phyloP scores from a whole-genome alignment of 2,329 filamentous ascomycete genomes.

The Trichoderma gracile region DNA sequence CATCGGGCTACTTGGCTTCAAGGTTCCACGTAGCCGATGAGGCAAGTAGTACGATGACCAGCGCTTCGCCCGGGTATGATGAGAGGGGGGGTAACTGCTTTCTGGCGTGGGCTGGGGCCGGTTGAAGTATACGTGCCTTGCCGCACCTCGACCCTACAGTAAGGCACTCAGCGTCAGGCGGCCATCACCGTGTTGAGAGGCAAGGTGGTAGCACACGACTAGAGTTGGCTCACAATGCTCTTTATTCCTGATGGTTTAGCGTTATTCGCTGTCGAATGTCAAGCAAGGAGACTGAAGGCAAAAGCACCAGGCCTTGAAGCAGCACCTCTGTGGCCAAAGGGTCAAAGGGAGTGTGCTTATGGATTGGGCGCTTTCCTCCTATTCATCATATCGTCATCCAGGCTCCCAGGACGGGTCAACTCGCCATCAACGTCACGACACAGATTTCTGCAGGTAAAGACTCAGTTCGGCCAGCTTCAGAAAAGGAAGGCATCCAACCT shows the following conservation, averaged over 20 bases:
- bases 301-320: neutral
- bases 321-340: neutral
- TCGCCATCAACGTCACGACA: neutral
- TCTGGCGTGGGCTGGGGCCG: neutral
- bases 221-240: neutral
- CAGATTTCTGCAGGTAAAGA: neutral
- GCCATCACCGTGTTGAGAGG: neutral
- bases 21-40: conserved; percentile 15
- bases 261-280: neutral
- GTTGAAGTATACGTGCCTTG: neutral
- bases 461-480: neutral
- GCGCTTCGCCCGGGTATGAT: neutral
- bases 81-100: neutral
- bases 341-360: neutral
- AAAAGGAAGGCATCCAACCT: neutral
- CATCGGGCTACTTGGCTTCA: conserved; percentile 29
- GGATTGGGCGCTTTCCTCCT: neutral
- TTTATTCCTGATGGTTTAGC: neutral
- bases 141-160: neutral
- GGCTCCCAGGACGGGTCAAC: too few species aligned
- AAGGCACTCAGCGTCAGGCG: neutral
- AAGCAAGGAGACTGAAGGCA: neutral
- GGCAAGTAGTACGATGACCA: conserved; percentile 24
- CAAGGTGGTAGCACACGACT: neutral
- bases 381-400: neutral